These are phyloP conservation scores for Tagetes erecta DNA, from an alignment of 129 eudicot species.

Conservation along the genomic window DNA sequence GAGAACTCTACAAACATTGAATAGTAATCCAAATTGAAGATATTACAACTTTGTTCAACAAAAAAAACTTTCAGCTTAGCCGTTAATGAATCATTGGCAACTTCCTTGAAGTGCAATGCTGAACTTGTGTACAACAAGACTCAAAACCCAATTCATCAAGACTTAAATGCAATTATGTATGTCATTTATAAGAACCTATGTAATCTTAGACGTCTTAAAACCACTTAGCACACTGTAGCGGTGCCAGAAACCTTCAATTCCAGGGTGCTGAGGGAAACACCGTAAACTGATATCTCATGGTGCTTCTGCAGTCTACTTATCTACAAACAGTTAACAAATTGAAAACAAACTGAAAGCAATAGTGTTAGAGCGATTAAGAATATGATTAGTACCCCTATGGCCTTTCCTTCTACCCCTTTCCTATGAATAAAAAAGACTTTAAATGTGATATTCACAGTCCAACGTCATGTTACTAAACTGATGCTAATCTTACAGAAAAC, in stretches of 20 bases:
- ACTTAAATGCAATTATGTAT: background rate
- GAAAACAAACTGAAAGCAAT: background rate
- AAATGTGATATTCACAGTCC: background rate
- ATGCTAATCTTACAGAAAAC: background rate
- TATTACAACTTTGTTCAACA: background rate
- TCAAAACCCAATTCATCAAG: background rate
- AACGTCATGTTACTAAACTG: background rate
- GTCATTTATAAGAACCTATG: background rate
- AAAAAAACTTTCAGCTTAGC: background rate
- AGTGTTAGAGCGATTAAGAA: background rate
- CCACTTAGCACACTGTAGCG: slow-evolving; percentile 1
- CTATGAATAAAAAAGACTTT: background rate
- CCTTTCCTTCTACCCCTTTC: background rate
- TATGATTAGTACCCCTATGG: background rate
- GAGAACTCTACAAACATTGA: background rate
- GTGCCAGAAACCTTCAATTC: background rate
- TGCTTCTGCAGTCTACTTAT: slow-evolving; percentile 16
- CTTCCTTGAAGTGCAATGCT: background rate
- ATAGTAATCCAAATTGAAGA: background rate
- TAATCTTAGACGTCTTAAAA: background rate
- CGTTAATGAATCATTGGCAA: background rate
- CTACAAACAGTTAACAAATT: background rate
- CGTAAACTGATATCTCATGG: background rate
- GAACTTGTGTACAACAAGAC: slow-evolving; percentile 1
- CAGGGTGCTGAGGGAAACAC: slow-evolving; percentile 6